Base-by-base conservation (phyloP, 345 rosid genomes). In the Gossypium thurberi region DNA sequence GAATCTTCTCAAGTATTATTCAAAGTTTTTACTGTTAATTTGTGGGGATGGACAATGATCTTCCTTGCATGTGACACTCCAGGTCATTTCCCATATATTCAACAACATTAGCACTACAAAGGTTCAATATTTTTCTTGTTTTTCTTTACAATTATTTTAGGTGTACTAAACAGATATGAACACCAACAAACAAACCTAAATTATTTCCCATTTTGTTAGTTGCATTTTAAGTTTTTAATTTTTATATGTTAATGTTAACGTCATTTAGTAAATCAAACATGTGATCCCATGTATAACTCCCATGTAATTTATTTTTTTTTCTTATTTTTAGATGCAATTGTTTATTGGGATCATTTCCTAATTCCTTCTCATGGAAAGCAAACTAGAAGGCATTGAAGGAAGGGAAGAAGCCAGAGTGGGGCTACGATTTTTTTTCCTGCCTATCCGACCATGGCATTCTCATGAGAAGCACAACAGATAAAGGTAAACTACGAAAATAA, bases 371-470 rank as follows among this genome's bases (percentile, higher is more conserved):
- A 70, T 53, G 72, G 51, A 53, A 74, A 59, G 13, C 43, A 28
- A 9, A 55, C 18, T 55, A 51, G 67, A 51, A 51, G 75, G 48
- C 33, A 62, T 59, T 62, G 68, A 57, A 65, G 60, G 28, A 56
- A 69, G 73, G 75, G 50, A 52, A 52, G 55, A 52, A 60, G 70
- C 64, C 64, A 58, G 68, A 28, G 78, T 73, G 77, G 79, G 74
- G 73, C 53, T 69, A 48, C 55, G 75, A 60, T 37, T 42, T 28
- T 53, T 5, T 47, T 25, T 21, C 13, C 90, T 82, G 84, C 90
- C 83, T 83, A 74, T 75, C 85, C 71, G 83, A 83, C 86, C 84
- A 85, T 80, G 91, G 84, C 87, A 85, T 72, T 52, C 85, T 81
- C 85, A 78, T 86, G 94, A 87, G 81, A 82, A 80, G 28, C 60